Base-by-base conservation (phyloP, 805 yeast genomes). In the Suhomyces kilbournensis region DNA sequence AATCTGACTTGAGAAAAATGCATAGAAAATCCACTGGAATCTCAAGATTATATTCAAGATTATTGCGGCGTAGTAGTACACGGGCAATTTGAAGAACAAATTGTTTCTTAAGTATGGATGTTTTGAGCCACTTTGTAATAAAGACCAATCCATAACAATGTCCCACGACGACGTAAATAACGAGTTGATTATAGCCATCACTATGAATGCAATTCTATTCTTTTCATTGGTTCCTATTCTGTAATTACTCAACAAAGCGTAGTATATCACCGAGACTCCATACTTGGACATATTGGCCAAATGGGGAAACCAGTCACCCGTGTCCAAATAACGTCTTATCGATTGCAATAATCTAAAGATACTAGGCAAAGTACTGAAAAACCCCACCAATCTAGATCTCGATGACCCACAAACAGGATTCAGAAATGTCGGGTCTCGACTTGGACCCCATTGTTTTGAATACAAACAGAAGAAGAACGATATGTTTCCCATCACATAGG, bases 271-370 rank as follows among this genome's bases (percentile, higher is more conserved):
- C 2, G 92, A 80, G 35, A 86, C 70, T 0, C 79, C 61, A 65
- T 93, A 94, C 68, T 94, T 94, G 32, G 76, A 61, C 77, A 90
- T 90, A 62, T 94, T 94, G 4, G 96, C 93, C 53, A 93, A 70
- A 76, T 94, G 99, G 0, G 99, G 99, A 65, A 94, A 94, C 88
- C 92, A 86, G 62, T 92, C 97, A 2, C 96, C 93, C 0, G 97
- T 87, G 65, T 94, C 99, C 25, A 85, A 82, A 66, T 79, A 94
- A 79, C 99, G 96, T 60, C 99, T 76, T 32, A 87, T 66, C 70
- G 99, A 94, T 66, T 94, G 99, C 51, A 93, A 64, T 52, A 88
- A 82, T 71, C 99, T 87, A 91, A 96, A 90, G 43, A 89, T 81
- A 53, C 90, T 86, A 0, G 99, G 99, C 17, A 94, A 66, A 7